These are phyloP conservation scores for Pichia ethanolica DNA, from an alignment of 805 yeast genomes.

Conservation along the genomic window DNA sequence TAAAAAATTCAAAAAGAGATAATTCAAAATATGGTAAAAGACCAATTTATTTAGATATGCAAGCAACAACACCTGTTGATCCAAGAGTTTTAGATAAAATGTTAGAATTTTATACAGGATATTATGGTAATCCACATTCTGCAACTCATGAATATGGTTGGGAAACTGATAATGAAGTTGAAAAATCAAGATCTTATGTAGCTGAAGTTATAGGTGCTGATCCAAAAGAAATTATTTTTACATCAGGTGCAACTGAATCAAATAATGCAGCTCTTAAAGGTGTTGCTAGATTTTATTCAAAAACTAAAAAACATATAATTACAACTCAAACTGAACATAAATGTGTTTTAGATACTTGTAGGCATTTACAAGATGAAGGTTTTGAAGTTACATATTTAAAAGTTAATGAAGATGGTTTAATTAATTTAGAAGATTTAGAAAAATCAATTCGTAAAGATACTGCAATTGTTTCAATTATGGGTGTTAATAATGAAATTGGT, in stretches of 20 bases:
- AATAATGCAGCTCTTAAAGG: constrained; percentile 95
- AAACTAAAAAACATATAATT: constrained; percentile 86
- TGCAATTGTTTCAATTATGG: constrained; percentile 85
- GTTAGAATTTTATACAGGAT: constrained; percentile 81
- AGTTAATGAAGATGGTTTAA: constrained; percentile 72
- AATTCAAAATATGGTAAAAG: constrained; percentile 52
- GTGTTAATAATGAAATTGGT: constrained; percentile 97
- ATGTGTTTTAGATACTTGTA: constrained; percentile 95
- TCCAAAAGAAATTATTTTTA: constrained; percentile 93
- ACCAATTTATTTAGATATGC: constrained; percentile 95
- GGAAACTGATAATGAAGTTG: constrained; percentile 95
- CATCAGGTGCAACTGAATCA: constrained; percentile 96
- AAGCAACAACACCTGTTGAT: constrained; percentile 97
- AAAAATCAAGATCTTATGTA: constrained; percentile 71
- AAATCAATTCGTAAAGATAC: constrained; percentile 87
- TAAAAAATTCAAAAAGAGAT: constrained; percentile 39
- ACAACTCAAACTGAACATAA: constrained; percentile 97
- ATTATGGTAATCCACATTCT: constrained; percentile 97
- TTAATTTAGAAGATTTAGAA: constrained; percentile 70
- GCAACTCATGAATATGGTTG: constrained; percentile 97
- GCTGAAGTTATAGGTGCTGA: constrained; percentile 87
- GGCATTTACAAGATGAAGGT: constrained; percentile 94
- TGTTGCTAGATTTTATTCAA: constrained; percentile 85
- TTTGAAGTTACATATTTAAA: constrained; percentile 91
- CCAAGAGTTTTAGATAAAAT: constrained; percentile 90